Base-by-base conservation (phyloP, 495 filamentous ascomycete genomes). In the Penicillium mononematosum region DNA sequence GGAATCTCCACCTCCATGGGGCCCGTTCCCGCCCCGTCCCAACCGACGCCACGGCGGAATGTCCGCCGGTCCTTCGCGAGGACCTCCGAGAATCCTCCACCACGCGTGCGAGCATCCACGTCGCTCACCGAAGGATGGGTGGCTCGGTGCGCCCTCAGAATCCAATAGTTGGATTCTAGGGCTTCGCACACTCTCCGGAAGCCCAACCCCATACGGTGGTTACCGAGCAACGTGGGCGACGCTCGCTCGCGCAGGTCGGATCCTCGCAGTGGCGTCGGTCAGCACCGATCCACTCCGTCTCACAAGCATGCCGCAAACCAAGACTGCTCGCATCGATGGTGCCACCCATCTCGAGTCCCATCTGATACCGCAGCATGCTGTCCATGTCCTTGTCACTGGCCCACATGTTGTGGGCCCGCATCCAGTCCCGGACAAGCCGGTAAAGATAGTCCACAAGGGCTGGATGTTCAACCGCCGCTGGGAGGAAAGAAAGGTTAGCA, bases 61-160 rank as follows among this genome's bases (percentile, higher is more conserved):
- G 51, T 25, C 19, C 69, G 59, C 19, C 53, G 49, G 34, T 73
- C 68, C 29, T 58, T 57, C 1, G 45, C 20, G 0, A 58, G 44
- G 22, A 71, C 63, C 10, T 61, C 61, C 3, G 46, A 42, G 43
- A 69, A 79, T 0, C 78, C 76, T 42, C 61, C 55, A 1, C 78
- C 78, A 3, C 45, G 31, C 43, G 64, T 73, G 0, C 78, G 68
- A n/a, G 50, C 65, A 11, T 48, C 27, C 45, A 69, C 61, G 20
- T 53, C 44, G 4, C 45, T 43, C 16, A 69, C 63, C 2, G 22
- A 51, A 1, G 77, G 72, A 55, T 79, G 78, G 7, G 74, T 77
- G 48, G 62, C 64, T 10, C 72, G 63, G 51, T 66, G 63, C 7
- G 71, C 73, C 2, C 78, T 66, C 19, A 81, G 63, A 14, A 79